Evolutionary conservation across 345 rosid species (phyloP), one percentile per base, ranked within the genome.

Genomic region (Camelina hispida): DNA sequence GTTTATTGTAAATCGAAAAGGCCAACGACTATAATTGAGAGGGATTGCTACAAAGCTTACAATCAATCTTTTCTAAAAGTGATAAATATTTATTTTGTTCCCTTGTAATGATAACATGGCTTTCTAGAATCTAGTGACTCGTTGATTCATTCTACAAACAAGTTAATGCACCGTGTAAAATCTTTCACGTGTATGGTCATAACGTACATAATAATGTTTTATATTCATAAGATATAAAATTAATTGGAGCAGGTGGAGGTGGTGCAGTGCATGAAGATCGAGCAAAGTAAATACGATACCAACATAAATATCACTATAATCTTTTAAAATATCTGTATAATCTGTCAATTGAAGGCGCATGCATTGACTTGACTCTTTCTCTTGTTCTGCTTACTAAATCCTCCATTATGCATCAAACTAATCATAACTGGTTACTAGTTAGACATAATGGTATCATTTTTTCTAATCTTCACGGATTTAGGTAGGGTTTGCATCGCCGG

Each of bases 291-390:
- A n/a, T 46, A 46, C 66, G 47, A 47, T 52, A 58, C 30, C 47
- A 55, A 68, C 5, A 6, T 16, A 52, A 6, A 38, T 23, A 15
- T 54, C 17, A 40, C 16, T 54, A 5, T 67, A 7, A 54, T 38
- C 23, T 15, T 15, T 1, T 28, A 28, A 4, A 28, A 28, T 28
- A 28, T 4, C 4, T 28, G 30, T 28, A 28, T 28, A 28, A 28
- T 28, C 30, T 28, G 30, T 28, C 46, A 52, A 63, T 3, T 54
- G 44, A 65, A 65, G 56, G 40, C 30, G 22, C 50, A 38, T 48
- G 73, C 63, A 68, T 75, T 68, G 74, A 75, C 69, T 75, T 75
- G 74, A 61, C 79, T 32, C 28, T 14, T 47, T 68, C 69, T 51
- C 62, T 68, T 42, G 25, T 11, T 8, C 43, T 60, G 68, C 68